phyloP scores from a whole-genome alignment of 1,139 yeast species.

The Diutina pseudorugosa region DNA sequence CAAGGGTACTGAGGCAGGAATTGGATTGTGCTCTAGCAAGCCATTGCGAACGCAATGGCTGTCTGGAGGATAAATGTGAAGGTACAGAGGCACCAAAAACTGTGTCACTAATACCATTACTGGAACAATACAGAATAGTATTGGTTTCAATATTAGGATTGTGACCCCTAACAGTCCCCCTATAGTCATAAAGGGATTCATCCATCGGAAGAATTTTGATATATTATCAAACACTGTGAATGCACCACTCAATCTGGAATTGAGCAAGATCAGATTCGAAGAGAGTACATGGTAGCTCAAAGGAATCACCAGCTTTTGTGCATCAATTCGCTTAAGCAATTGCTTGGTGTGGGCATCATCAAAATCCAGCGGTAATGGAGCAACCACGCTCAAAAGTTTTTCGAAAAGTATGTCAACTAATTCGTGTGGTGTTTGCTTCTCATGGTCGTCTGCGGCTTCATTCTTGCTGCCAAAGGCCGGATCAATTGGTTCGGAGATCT shows the following conservation, averaged over 20 bases:
- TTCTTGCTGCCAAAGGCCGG: background rate
- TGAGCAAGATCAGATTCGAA: constrained; percentile 56
- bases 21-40: constrained; percentile 29
- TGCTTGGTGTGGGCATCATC: constrained; percentile 18
- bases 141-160: constrained; percentile 51
- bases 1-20: constrained; percentile 41
- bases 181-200: constrained; percentile 47
- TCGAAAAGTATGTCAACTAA: constrained; percentile 52
- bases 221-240: constrained; percentile 49
- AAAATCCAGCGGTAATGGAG: constrained; percentile 20
- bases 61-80: constrained; percentile 31
- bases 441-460: background rate
- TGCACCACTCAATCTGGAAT: constrained; percentile 50
- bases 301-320: constrained; percentile 55
- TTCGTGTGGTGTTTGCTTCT: background rate
- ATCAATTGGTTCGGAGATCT: background rate
- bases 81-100: constrained; percentile 60
- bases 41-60: constrained; percentile 12
- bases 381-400: constrained; percentile 51
- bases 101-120: constrained; percentile 38
- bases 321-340: constrained; percentile 35
- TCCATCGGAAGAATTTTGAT: constrained; percentile 50
- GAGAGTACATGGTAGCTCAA: constrained; percentile 24
- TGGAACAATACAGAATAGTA: constrained; percentile 42
- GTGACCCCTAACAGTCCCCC: constrained; percentile 46